phyloP scores from a whole-genome alignment of 352 stramenopile genomes.

The Phytophthora lateralis region DNA sequence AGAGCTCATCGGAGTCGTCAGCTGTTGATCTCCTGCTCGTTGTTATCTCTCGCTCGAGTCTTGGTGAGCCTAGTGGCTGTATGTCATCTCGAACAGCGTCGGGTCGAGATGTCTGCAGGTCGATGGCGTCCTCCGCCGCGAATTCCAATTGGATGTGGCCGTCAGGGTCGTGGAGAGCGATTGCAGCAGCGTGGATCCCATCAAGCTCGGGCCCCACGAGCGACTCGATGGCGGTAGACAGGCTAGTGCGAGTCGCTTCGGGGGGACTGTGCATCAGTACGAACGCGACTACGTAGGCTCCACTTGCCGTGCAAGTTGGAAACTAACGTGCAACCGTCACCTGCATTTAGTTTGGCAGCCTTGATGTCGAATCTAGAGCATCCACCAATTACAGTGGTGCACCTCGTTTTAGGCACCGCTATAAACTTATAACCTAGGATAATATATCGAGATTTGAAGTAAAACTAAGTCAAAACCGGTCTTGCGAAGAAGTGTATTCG shows the following conservation, averaged over 20 bases:
- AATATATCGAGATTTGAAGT: too few species aligned
- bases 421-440: too few species aligned
- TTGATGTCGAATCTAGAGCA: too few species aligned
- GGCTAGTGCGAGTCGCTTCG: background rate
- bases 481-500: too few species aligned
- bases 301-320: background rate
- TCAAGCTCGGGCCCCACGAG: slow-evolving; percentile 22
- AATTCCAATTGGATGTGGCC: slow-evolving; percentile 47
- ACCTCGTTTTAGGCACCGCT: too few species aligned
- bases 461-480: too few species aligned
- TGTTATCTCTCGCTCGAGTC: background rate
- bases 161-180: slow-evolving; percentile 25
- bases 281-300: background rate
- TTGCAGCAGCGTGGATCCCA: slow-evolving; percentile 24
- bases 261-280: slow-evolving; percentile 6
- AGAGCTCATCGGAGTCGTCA: slow-evolving; percentile 10
- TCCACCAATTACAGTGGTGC: too few species aligned
- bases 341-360: slow-evolving; percentile 18
- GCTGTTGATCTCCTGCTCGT: background rate
- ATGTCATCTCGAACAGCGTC: slow-evolving; percentile 7
- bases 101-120: slow-evolving; percentile 25
- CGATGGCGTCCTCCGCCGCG: slow-evolving; percentile 32
- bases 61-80: slow-evolving; percentile 5
- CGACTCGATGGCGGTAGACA: slow-evolving; percentile 26
- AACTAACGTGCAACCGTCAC: slow-evolving; percentile 18